Base-by-base conservation (phyloP, 306 rosid species). In the Vigna nakashimae region DNA sequence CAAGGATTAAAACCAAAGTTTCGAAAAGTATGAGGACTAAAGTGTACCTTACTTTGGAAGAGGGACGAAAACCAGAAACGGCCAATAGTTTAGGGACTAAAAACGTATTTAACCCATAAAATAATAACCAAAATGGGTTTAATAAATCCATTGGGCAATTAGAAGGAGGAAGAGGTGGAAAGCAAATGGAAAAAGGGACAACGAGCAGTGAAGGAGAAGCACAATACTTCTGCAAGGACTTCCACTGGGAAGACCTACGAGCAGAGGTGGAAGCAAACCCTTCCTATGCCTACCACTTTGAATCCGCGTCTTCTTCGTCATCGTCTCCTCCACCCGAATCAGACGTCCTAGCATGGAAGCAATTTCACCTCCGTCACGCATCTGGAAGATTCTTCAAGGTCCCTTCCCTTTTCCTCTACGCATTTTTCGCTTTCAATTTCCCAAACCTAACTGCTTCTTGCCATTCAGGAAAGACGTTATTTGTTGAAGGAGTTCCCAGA, bases 321-420 rank as follows among this genome's bases (percentile, higher is more conserved):
- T 24, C 74, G 3, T 15, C 14, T 0, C 59, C 40, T 0, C 14
- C 56, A 36, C 18, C 87, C 13, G 82, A 82, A 36, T 58, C 84
- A 2, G 95, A 92, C 69, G 90, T 88, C 1, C 70, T 75, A 43
- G 96, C 98, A 1, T 95, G 98, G 98, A 86, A 79, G 56, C 86
- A 79, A 46, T 95, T 95, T 82, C 97, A 92, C 83, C 73, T n/a
- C 56, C 97, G 98, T 24, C 98, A 95, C 68, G 82, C 92, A 72
- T 82, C 98, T 17, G 98, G 97, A 0, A 95, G 84, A 88, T 95
- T 95, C 91, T 95, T 95, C 86, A 95, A 92, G 97, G 96, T 91
- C 6, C 69, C 26, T 9, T 63, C 28, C 32, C 14, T 26, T 30
- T 36, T 5, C 46, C 40, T 42, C 57, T 24, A 26, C 56, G 2